Percentiles rank a stretch among this genome's conserved stretches.
These are phyloP conservation scores for Podospora didyma DNA, from an alignment of 495 filamentous ascomycete genomes.

Conservation along the genomic window DNA sequence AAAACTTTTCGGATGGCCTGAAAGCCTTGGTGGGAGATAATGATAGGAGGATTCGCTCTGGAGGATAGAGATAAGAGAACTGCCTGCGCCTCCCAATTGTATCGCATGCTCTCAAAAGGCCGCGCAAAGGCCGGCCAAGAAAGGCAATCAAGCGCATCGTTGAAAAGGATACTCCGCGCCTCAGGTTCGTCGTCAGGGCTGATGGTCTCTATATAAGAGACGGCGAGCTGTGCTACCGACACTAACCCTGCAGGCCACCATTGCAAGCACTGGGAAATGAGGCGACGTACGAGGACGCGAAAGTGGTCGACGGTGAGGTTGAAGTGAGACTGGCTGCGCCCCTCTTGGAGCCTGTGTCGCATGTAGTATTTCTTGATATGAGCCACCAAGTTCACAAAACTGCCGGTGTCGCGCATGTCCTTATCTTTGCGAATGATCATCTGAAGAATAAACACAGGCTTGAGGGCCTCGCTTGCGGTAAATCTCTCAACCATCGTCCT, in stretches of 20 bases:
- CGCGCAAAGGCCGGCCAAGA: slow-evolving; percentile 18
- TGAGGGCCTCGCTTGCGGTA: slow-evolving; percentile 25
- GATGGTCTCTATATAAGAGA: slow-evolving; percentile 30
- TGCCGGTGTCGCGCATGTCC: slow-evolving; percentile 22
- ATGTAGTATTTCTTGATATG: slow-evolving; percentile 32
- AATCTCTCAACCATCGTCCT: slow-evolving; percentile 33
- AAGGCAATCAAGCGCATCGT: slow-evolving; percentile 31
- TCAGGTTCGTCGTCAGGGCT: slow-evolving; percentile 15
- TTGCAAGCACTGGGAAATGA: slow-evolving; percentile 28
- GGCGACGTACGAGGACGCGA: slow-evolving; percentile 26
- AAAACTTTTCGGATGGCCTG: slow-evolving; percentile 37
- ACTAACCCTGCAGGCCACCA: slow-evolving; percentile 32
- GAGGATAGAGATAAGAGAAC: slow-evolving; percentile 35
- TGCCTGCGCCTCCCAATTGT: slow-evolving; percentile 45
- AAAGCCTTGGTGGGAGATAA: slow-evolving; percentile 34
- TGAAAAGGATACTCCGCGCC: slow-evolving; percentile 30
- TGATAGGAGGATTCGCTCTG: slow-evolving; percentile 28
- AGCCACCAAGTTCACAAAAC: slow-evolving; percentile 25
- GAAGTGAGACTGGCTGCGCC: not conserved
- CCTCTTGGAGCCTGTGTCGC: not conserved
- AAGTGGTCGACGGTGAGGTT: slow-evolving; percentile 14
- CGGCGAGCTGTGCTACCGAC: slow-evolving; percentile 29
- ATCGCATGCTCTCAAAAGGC: slow-evolving; percentile 29
- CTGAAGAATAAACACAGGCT: slow-evolving; percentile 35
- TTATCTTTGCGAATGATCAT: slow-evolving; percentile 31